phyloP scores from a whole-genome alignment of 257 asterid genomes.

The Voacanga thouarsii region DNA sequence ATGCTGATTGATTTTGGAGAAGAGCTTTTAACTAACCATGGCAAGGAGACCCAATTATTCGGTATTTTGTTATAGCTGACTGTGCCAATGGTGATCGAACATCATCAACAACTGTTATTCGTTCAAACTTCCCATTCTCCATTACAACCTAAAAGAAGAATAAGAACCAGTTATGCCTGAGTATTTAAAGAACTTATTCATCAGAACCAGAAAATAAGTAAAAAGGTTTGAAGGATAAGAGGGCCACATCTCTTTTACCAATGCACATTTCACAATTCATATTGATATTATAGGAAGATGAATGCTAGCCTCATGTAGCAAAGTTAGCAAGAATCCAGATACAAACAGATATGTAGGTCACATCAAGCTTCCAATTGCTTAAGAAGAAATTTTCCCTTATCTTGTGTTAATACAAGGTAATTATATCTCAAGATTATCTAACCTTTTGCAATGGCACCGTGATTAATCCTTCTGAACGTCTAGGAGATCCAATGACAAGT shows the following conservation, averaged over 20 bases:
- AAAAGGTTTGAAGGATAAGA: neutral
- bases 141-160: constrained; percentile 54
- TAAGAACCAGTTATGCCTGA: neutral
- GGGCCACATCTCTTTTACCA: neutral
- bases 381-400: neutral
- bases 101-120: constrained; percentile 61
- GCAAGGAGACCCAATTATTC: constrained; percentile 60
- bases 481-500: constrained; percentile 89
- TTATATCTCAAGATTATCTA: constrained; percentile 4
- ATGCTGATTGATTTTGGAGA: constrained; percentile 11
- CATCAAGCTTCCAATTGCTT: neutral
- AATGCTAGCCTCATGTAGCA: neutral
- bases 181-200: neutral
- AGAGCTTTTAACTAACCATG: constrained; percentile 40
- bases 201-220: too few relatives aligned
- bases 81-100: constrained; percentile 50
- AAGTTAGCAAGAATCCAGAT: neutral
- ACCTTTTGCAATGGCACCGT: constrained; percentile 82
- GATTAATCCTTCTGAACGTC: constrained; percentile 63
- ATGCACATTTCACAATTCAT: neutral
- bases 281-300: neutral
- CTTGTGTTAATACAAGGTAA: neutral
- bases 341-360: too few relatives aligned
- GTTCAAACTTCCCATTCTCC: constrained; percentile 78
- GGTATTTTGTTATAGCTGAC: constrained; percentile 75